Conservation (phyloP, 2,329 filamentous ascomycete species). For the Cercospora sp. region DNA sequence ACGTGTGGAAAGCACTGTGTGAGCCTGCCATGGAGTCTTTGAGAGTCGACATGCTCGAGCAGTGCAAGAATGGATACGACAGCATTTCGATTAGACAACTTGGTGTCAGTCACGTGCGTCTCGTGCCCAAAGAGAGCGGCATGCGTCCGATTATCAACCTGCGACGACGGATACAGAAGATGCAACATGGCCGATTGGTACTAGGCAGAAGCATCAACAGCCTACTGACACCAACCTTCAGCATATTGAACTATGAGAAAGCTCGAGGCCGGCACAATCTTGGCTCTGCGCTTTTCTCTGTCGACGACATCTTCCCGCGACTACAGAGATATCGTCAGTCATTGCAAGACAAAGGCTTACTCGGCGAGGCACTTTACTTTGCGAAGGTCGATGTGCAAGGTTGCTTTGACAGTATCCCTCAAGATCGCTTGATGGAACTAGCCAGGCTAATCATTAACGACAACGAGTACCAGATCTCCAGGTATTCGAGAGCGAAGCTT, state of each 20-base stretch:
- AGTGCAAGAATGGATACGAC: slow-evolving; percentile 61
- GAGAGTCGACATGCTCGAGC: slow-evolving; percentile 74
- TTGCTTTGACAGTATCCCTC: slow-evolving; percentile 95
- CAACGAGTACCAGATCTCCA: slow-evolving; percentile 67
- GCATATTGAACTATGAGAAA: slow-evolving; percentile 76
- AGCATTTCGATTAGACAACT: slow-evolving; percentile 64
- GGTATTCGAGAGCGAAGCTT: slow-evolving; percentile 70
- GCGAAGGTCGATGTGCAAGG: slow-evolving; percentile 89
- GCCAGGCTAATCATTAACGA: slow-evolving; percentile 60
- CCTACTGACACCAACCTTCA: slow-evolving; percentile 71
- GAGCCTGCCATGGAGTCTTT: slow-evolving; percentile 69
- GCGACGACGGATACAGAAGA: slow-evolving; percentile 60
- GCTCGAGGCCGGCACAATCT: slow-evolving; percentile 55
- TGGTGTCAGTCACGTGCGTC: slow-evolving; percentile 74
- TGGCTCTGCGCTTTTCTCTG: slow-evolving; percentile 78
- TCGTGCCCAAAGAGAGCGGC: slow-evolving; percentile 76
- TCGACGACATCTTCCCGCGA: slow-evolving; percentile 74
- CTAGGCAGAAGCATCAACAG: slow-evolving; percentile 68
- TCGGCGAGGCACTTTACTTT: slow-evolving; percentile 66
- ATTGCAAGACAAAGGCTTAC: slow-evolving; percentile 42
- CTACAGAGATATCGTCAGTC: slow-evolving; percentile 67
- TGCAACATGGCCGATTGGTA: slow-evolving; percentile 54
- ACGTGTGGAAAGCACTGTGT: slow-evolving; percentile 77
- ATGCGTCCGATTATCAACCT: slow-evolving; percentile 88
- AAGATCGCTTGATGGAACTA: slow-evolving; percentile 68